A percentile compares a stretch with the other conserved stretches of the same genome.
phyloP scores from a whole-genome alignment of 306 rosid species.

The Oemleria cerasiformis region DNA sequence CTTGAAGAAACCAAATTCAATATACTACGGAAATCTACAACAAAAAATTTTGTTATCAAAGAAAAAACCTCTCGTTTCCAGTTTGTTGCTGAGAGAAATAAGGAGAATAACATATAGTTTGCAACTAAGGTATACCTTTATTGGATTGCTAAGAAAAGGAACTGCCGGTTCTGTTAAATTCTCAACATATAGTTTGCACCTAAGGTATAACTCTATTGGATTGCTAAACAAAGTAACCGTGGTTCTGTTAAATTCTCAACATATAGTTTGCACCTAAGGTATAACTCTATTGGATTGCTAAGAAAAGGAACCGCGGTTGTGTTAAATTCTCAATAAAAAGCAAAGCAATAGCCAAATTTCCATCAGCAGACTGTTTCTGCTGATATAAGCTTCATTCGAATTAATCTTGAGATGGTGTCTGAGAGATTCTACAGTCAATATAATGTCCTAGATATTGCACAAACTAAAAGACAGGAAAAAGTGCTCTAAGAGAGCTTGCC shows the following conservation, averaged over 20 bases:
- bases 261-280: constrained; percentile 1
- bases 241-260: constrained; percentile 11
- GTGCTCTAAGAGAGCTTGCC: constrained; percentile 40
- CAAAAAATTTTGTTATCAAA: constrained; percentile 6
- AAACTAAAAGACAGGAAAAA: constrained; percentile 5
- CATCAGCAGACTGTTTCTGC: constrained; percentile 2
- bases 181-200: constrained; percentile 8
- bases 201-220: not conserved
- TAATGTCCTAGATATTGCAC: constrained; percentile 12
- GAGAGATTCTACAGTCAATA: constrained; percentile 15
- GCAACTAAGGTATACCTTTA: constrained; percentile 1
- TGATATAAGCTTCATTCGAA: constrained; percentile 6
- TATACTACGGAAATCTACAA: constrained; percentile 14
- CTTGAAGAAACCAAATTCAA: constrained; percentile 29
- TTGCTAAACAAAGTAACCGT: not conserved
- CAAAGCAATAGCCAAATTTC: constrained; percentile 11
- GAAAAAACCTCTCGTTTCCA: constrained; percentile 11
- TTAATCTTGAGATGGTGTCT: constrained; percentile 15
- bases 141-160: not conserved
- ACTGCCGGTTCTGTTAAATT: constrained; percentile 3
- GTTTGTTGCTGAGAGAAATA: constrained; percentile 6
- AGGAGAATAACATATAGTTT: constrained; percentile 6
- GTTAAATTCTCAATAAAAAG: constrained; percentile 17
- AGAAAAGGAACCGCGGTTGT: constrained; percentile 1
- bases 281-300: not conserved